A percentile compares a stretch with the other conserved stretches of the same genome.
phyloP scores from a whole-genome alignment of 768 basidiomycete species.

The Amanita inopinata region DNA sequence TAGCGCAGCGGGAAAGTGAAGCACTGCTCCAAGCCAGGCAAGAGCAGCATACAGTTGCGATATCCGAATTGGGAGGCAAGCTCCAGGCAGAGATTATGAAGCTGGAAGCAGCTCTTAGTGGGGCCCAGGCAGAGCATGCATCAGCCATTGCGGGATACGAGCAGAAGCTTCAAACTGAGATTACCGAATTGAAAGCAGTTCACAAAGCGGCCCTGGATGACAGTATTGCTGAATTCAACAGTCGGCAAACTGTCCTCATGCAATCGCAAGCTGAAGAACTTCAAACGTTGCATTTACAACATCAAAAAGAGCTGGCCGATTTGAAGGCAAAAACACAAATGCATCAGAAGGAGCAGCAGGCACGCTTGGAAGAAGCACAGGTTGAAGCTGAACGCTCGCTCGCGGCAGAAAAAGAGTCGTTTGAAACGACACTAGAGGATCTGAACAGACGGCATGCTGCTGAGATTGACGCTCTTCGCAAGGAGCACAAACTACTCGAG shows the following conservation, averaged over 20 bases:
- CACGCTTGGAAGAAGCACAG: conserved; percentile 22
- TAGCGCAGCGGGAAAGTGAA: conserved; percentile 21
- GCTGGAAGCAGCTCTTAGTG: conserved; percentile 35
- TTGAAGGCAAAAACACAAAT: conserved; percentile 25
- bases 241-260: conserved; percentile 21
- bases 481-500: conserved; percentile 38
- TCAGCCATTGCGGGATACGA: conserved; percentile 44
- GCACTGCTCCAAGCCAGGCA: conserved; percentile 13
- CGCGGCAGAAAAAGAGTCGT: conserved; percentile 36
- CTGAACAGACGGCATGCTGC: conserved; percentile 38
- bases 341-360: conserved; percentile 28
- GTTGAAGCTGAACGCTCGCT: conserved; percentile 15
- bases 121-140: conserved; percentile 47
- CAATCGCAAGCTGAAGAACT: conserved; percentile 33
- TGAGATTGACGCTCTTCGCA: conserved; percentile 36
- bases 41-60: conserved; percentile 1
- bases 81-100: conserved; percentile 15
- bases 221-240: conserved; percentile 17
- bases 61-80: conserved; percentile 4
- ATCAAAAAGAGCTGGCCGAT: conserved; percentile 28
- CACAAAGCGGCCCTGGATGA: conserved; percentile 35
- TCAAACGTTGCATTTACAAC: conserved; percentile 30
- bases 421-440: conserved; percentile 36
- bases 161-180: conserved; percentile 45
- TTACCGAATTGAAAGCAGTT: conserved; percentile 34